Evolutionary conservation across 352 stramenopile species (phyloP), one percentile per base, ranked within the genome.

Genomic region (Stramenopiles sp.): DNA sequence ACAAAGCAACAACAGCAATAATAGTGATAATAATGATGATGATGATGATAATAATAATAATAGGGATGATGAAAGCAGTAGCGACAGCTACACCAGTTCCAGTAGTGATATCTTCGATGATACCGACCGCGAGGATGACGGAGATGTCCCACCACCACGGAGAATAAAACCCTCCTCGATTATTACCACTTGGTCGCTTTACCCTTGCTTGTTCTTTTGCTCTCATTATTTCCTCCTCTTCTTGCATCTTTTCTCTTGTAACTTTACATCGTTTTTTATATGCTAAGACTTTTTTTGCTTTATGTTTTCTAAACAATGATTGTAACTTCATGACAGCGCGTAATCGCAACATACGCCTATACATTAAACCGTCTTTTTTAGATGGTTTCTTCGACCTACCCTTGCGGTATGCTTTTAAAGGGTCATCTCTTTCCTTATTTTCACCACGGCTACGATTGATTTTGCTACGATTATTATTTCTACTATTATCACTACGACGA

Each of bases 141-240:
- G n/a, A n/a, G n/a, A n/a, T n/a, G n/a, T n/a, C n/a, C n/a, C n/a
- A n/a, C n/a, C n/a, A n/a, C n/a, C n/a, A n/a, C n/a, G n/a, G n/a
- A n/a, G n/a, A n/a, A n/a, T 69, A 69, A 69, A 69, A 69, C 53
- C 53, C 53, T 69, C 53, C 53, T 69, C 53, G 20, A 69, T 69
- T 69, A 27, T 27, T 69, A 69, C 53, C 53, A 27, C 20, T 69
- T 27, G 53, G 53, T 27, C 53, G 53, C 53, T 69, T 69, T 27
- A 69, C 27, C 53, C 53, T 69, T 69, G 53, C 53, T 27, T 20
- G 20, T 27, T 69, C 53, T 27, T 69, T 69, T 27, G 53, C 53
- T 27, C 53, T 20, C 27, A 23, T 27, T 27, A 27, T 27, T 27
- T 69, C 53, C 20, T 20, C 53, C 27, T 69, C 53, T 69, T 69